Evolutionary conservation across 106 monocot species (phyloP).

Genomic region (Dendrobium huoshanense): DNA sequence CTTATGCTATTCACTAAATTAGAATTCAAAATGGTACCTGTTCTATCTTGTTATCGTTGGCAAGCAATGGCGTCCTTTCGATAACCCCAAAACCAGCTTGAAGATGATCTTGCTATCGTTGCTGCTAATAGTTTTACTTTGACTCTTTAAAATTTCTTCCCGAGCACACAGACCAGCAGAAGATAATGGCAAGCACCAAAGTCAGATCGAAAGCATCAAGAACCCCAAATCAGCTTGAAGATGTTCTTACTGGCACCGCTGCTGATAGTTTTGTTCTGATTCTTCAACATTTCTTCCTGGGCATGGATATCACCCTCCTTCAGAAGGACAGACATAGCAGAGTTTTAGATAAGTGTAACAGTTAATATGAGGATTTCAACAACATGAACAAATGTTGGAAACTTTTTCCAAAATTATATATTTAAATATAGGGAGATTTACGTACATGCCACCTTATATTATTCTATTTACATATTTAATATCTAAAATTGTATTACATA

Average conservation of each 20-base stretch:
- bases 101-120: conserved; percentile 83
- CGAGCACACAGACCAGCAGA: conserved; percentile 12
- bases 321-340: not conserved
- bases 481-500: too few relatives aligned
- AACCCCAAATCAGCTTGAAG: conserved; percentile 82
- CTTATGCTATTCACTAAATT: too few relatives aligned
- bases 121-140: conserved; percentile 27
- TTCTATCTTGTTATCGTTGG: too few relatives aligned
- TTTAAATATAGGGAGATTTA: not conserved
- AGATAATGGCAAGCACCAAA: too few relatives aligned
- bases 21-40: too few relatives aligned
- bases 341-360: not conserved
- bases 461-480: too few relatives aligned
- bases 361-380: too few relatives aligned
- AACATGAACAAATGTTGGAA: not conserved
- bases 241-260: conserved; percentile 83
- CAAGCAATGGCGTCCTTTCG: too few relatives aligned
- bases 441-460: too few relatives aligned
- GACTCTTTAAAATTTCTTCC: conserved; percentile 76
- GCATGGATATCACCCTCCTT: conserved; percentile 67
- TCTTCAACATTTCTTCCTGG: conserved; percentile 87
- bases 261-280: conserved; percentile 34
- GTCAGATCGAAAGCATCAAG: not conserved
- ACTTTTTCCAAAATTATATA: not conserved
- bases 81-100: conserved; percentile 63